Evolutionary conservation across 768 basidiomycete genomes (phyloP).

Genomic region (Tylopilus sp.): DNA sequence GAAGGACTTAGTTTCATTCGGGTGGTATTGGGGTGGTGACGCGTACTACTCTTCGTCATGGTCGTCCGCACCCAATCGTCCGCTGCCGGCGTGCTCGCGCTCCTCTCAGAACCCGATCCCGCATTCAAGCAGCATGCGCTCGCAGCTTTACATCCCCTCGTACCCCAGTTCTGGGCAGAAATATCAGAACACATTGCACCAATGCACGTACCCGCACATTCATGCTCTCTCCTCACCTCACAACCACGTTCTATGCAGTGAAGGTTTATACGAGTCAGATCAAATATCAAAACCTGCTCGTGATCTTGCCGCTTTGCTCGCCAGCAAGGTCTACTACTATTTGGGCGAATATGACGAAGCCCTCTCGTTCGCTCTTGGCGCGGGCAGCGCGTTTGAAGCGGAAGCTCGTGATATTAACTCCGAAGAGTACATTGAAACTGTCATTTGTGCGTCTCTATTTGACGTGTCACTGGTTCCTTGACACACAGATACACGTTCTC

Average conservation of each 20-base stretch:
- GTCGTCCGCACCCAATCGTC: constrained; percentile 73
- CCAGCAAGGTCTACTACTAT: constrained; percentile 99
- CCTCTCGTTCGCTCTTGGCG: constrained; percentile 89
- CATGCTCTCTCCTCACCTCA: constrained; percentile 7
- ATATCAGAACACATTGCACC: constrained; percentile 90
- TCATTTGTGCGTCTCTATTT: constrained; percentile 71
- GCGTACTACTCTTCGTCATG: constrained; percentile 43
- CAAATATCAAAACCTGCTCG: constrained; percentile 71
- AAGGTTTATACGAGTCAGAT: constrained; percentile 83
- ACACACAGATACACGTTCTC: not conserved
- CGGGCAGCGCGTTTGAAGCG: constrained; percentile 80
- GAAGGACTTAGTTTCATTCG: constrained; percentile 24
- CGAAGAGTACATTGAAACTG: constrained; percentile 91
- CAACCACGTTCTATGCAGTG: constrained; percentile 46
- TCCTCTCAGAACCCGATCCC: constrained; percentile 85
- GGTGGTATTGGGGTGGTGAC: constrained; percentile 41
- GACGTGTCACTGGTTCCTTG: not conserved
- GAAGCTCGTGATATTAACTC: constrained; percentile 61
- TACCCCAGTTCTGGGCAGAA: constrained; percentile 97
- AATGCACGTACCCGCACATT: constrained; percentile 57
- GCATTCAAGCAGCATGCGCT: constrained; percentile 92
- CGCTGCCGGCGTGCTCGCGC: constrained; percentile 85
- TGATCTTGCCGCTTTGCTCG: constrained; percentile 82
- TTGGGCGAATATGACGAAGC: constrained; percentile 95
- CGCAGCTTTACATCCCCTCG: constrained; percentile 72